Evolutionary conservation across 192 early-diverging fungal genomes (phyloP).

Genomic region (Anaeromyces robustus): DNA sequence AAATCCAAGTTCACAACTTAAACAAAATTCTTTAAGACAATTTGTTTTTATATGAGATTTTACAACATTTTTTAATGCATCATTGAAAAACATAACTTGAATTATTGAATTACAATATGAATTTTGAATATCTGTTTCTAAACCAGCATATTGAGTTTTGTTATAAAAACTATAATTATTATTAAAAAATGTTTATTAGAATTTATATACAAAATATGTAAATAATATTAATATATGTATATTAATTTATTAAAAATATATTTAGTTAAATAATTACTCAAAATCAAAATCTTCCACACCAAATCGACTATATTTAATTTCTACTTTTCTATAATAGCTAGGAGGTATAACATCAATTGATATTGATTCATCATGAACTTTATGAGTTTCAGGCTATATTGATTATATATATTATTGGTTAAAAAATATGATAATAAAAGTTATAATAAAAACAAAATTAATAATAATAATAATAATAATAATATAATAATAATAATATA

Average conservation of each 20-base stretch:
- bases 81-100: conserved; percentile 65
- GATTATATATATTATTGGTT: conserved; percentile 1
- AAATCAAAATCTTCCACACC: conserved; percentile 99
- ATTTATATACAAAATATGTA: too few relatives aligned
- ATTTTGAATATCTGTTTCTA: conserved; percentile 84
- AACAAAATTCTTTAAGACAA: conserved; percentile 61
- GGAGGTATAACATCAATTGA: conserved; percentile 32
- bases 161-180: conserved; percentile 60
- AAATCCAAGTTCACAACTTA: conserved; percentile 85
- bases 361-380: conserved; percentile 9
- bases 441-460: too few relatives aligned
- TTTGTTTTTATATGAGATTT: conserved; percentile 50
- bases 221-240: not conserved
- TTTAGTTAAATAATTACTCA: conserved; percentile 20
- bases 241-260: too few relatives aligned
- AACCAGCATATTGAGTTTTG: conserved; percentile 63
- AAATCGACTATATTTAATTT: conserved; percentile 82
- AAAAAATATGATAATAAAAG: too few relatives aligned
- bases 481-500: too few relatives aligned
- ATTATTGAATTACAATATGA: conserved; percentile 80
- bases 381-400: not conserved
- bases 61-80: conserved; percentile 41
- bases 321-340: conserved; percentile 53
- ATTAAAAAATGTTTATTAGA: too few relatives aligned
- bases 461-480: too few relatives aligned